Conservation (phyloP, 176 grass and related monocot genomes). For the Carex myosuroides region DNA sequence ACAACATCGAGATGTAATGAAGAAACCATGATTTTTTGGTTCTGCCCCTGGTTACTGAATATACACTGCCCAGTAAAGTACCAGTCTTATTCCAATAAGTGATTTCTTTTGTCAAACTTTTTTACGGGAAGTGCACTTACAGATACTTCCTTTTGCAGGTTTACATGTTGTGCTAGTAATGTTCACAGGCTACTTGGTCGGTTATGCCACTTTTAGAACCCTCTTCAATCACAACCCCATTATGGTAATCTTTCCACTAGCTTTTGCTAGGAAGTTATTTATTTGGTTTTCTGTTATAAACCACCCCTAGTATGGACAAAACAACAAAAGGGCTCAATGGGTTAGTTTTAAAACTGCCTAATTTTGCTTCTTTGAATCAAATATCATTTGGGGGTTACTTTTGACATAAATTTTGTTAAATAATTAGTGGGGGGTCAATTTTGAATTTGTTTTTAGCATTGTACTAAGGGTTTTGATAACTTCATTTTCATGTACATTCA, state of each 20-base stretch:
- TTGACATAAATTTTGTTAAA: not conserved
- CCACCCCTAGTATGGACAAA: not conserved
- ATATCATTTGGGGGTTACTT: not conserved
- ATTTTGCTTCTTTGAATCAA: not conserved
- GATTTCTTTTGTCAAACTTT: not conserved
- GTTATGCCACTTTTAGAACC: conserved; percentile 64
- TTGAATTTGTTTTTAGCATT: not conserved
- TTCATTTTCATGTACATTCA: not conserved
- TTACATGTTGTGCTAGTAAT: conserved; percentile 73
- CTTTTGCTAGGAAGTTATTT: not conserved
- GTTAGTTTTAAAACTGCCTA: not conserved
- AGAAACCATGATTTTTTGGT: not conserved
- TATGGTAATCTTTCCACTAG: conserved; percentile 43
- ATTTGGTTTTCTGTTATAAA: not conserved
- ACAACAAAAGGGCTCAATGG: not conserved
- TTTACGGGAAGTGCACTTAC: not conserved
- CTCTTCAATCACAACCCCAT: conserved; percentile 69
- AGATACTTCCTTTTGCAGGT: conserved; percentile 30
- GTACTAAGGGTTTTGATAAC: not conserved
- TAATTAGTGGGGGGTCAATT: not conserved
- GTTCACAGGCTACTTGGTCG: conserved; percentile 94
- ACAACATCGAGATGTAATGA: not conserved
- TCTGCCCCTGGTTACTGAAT: not conserved
- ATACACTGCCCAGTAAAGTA: not conserved
- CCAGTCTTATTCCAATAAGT: not conserved